Evolutionary conservation across 805 yeast genomes (phyloP).

Genomic region (Tetrapisispora arboricola): DNA sequence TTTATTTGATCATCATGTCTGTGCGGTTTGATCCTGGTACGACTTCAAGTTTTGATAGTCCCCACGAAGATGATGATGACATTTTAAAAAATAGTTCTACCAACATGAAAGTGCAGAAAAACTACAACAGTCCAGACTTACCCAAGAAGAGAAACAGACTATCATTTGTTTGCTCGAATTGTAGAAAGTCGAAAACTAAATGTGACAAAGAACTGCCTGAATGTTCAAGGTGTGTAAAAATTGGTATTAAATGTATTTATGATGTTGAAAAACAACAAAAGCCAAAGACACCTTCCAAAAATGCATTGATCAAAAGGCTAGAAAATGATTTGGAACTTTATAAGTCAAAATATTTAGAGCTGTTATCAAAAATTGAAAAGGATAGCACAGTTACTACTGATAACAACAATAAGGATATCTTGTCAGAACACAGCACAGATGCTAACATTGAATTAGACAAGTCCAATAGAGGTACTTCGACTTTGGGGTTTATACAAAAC

Average conservation of each 20-base stretch:
- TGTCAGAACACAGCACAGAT: too few relatives aligned
- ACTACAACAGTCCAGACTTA: not conserved
- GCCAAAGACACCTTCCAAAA: conserved; percentile 26
- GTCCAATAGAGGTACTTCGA: too few relatives aligned
- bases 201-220: conserved; percentile 27
- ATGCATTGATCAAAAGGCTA: conserved; percentile 23
- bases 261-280: conserved; percentile 25
- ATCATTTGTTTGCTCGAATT: conserved; percentile 28
- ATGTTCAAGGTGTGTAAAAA: conserved; percentile 24
- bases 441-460: too few relatives aligned
- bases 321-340: conserved; percentile 26
- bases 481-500: too few relatives aligned
- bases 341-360: conserved; percentile 19
- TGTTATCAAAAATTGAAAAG: conserved; percentile 6
- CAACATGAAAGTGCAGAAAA: not conserved
- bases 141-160: conserved; percentile 22
- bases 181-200: conserved; percentile 26
- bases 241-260: conserved; percentile 22
- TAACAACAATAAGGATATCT: not conserved
- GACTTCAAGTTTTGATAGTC: too few relatives aligned
- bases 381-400: conserved; percentile 2
- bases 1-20: not conserved
- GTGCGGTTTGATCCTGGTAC: not conserved
- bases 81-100: not conserved
- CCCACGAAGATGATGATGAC: too few relatives aligned